A percentile compares a stretch with the other conserved stretches of the same genome.
phyloP scores from a whole-genome alignment of 257 asterid genomes.

The Henckelia pumila region DNA sequence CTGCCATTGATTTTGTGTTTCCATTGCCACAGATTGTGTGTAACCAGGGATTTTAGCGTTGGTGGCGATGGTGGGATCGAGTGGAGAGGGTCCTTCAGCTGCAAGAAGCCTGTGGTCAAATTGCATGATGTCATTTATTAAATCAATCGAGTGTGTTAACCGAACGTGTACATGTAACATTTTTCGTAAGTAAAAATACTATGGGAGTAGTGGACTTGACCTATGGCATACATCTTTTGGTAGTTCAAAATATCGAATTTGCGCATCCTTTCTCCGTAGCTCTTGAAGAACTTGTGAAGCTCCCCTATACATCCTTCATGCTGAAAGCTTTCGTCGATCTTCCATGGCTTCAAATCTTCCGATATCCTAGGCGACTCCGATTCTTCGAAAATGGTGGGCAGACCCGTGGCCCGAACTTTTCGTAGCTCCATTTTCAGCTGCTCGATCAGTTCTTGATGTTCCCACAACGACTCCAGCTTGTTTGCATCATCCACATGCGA shows the following conservation, averaged over 20 bases:
- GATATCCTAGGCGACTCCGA: constrained; percentile 69
- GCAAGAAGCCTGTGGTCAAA: constrained; percentile 66
- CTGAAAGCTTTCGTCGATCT: constrained; percentile 65
- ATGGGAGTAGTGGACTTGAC: constrained; percentile 41
- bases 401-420: constrained; percentile 79
- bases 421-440: constrained; percentile 82
- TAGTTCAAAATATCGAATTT: constrained; percentile 86
- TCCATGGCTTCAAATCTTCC: constrained; percentile 91
- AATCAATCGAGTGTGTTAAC: too few species aligned
- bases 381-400: constrained; percentile 87
- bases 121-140: too few species aligned
- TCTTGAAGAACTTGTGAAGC: constrained; percentile 79
- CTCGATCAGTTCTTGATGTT: constrained; percentile 94
- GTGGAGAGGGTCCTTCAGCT: constrained; percentile 78
- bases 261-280: constrained; percentile 79
- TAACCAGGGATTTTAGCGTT: constrained; percentile 52
- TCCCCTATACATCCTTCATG: constrained; percentile 71
- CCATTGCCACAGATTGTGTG: constrained; percentile 54
- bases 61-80: constrained; percentile 56
- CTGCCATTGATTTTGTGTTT: constrained; percentile 55
- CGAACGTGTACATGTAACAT: too few species aligned
- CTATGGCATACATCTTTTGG: constrained; percentile 99
- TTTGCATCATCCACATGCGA: constrained; percentile 39
- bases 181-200: too few species aligned
- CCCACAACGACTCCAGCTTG: constrained; percentile 82